Conservation (phyloP, 192 early-diverging fungal species). For the Coemansia sp. region DNA sequence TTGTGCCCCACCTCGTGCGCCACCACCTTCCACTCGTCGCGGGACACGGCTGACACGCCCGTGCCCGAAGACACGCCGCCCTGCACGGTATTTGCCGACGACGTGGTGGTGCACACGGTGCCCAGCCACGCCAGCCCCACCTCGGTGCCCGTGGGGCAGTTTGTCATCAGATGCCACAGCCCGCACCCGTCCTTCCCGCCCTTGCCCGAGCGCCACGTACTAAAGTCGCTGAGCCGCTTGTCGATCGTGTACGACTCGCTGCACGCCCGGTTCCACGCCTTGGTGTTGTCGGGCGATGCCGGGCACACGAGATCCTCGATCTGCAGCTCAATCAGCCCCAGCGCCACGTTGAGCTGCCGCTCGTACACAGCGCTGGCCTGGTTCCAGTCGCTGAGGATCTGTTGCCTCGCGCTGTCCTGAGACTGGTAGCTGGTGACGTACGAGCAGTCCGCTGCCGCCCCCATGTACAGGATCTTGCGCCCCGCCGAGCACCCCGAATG, state of each 20-base stretch:
- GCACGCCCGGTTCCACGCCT: constrained; percentile 82
- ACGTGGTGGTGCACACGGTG: constrained; percentile 63
- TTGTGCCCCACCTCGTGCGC: constrained; percentile 94
- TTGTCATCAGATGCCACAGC: constrained; percentile 93
- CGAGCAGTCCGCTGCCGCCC: constrained; percentile 76
- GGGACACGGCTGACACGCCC: constrained; percentile 79
- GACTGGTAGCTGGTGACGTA: constrained; percentile 62
- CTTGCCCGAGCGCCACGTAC: constrained; percentile 76
- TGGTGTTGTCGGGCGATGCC: constrained; percentile 15
- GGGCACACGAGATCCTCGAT: constrained; percentile 67
- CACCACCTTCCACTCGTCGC: constrained; percentile 91
- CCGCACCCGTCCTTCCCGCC: constrained; percentile 69
- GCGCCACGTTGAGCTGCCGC: constrained; percentile 78
- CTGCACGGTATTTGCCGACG: constrained; percentile 54
- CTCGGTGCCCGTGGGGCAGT: constrained; percentile 71
- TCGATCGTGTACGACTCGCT: constrained; percentile 66
- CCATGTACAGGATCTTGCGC: constrained; percentile 56
- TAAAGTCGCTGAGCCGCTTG: constrained; percentile 82
- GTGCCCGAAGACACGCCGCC: constrained; percentile 66
- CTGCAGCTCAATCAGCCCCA: constrained; percentile 79
- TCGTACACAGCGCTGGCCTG: constrained; percentile 82
- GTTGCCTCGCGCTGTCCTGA: constrained; percentile 57
- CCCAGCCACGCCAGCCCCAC: constrained; percentile 89
- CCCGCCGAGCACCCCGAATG: constrained; percentile 31
- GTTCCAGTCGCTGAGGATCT: constrained; percentile 84